A percentile compares a stretch with the other conserved stretches of the same genome.
Evolutionary conservation across 345 rosid species (phyloP).

Genomic region (Luvunga scandens): DNA sequence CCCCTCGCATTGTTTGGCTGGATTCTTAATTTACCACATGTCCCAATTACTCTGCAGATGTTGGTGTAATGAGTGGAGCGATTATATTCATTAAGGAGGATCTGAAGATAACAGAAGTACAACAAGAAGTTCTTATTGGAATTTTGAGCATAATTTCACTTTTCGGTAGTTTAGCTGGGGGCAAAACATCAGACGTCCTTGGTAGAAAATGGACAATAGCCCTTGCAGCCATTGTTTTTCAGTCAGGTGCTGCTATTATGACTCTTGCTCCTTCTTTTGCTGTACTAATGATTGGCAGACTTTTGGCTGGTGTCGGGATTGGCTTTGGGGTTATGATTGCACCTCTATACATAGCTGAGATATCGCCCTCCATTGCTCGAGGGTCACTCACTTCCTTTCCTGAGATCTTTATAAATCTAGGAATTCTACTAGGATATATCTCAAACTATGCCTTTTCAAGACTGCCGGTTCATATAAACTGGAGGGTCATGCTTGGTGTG

Average conservation of each 20-base stretch:
- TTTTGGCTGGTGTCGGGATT: conserved; percentile 52
- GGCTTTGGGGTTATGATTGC: conserved; percentile 65
- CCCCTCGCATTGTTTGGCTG: not conserved
- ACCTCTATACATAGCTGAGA: conserved; percentile 59
- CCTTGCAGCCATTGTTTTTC: conserved; percentile 45
- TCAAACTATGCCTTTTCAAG: conserved; percentile 54
- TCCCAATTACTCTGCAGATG: conserved; percentile 39
- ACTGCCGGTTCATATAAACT: conserved; percentile 39
- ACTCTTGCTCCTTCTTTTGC: conserved; percentile 46
- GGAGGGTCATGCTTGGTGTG: conserved; percentile 67
- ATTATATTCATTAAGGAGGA: conserved; percentile 56
- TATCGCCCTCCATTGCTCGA: conserved; percentile 45
- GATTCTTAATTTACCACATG: not conserved
- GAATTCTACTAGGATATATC: conserved; percentile 69
- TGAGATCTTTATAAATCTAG: conserved; percentile 57
- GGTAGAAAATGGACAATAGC: conserved; percentile 71
- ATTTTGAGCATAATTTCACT: conserved; percentile 58
- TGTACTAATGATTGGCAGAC: conserved; percentile 43
- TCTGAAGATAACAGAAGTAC: conserved; percentile 45
- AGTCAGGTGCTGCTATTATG: conserved; percentile 52
- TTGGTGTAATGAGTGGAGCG: conserved; percentile 76
- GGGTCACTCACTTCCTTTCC: conserved; percentile 70
- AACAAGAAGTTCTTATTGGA: conserved; percentile 56
- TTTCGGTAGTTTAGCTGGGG: conserved; percentile 58
- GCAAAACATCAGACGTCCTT: conserved; percentile 52